Conservation (phyloP, 1,284 basidiomycete genomes). For the Leccinum solheimii region DNA sequence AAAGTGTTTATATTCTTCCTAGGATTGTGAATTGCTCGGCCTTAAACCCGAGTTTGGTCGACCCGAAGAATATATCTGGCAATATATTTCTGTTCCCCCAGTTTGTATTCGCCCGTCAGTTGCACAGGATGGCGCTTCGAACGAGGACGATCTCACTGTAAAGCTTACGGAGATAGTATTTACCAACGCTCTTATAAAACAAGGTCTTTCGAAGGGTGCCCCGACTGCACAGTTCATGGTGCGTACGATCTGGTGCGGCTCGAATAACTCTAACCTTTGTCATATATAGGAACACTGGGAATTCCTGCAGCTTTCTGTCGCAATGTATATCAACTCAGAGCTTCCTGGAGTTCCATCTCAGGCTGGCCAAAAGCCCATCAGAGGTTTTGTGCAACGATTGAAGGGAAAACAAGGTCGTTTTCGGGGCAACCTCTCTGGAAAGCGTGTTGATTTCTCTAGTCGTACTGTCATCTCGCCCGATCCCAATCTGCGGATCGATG, state of each 20-base stretch:
- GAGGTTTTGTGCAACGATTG: constrained; percentile 96
- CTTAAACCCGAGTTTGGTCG: constrained; percentile 87
- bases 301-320: constrained; percentile 91
- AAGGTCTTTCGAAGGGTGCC: constrained; percentile 85
- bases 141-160: constrained; percentile 98
- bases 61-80: constrained; percentile 99
- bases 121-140: constrained; percentile 94
- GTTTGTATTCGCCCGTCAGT: constrained; percentile 98
- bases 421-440: constrained; percentile 97
- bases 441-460: constrained; percentile 98
- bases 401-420: constrained; percentile 99
- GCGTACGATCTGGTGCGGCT: constrained; percentile 19
- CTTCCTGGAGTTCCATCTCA: constrained; percentile 88
- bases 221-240: constrained; percentile 91
- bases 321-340: constrained; percentile 99
- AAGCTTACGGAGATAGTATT: constrained; percentile 98
- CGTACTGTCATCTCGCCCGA: constrained; percentile 99
- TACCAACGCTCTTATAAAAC: constrained; percentile 90
- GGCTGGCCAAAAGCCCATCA: constrained; percentile 87
- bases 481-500: constrained; percentile 96
- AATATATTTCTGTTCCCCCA: constrained; percentile 97
- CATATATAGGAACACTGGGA: constrained; percentile 92
- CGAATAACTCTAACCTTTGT: constrained; percentile 11
- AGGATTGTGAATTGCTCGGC: constrained; percentile 96
- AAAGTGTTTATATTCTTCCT: background rate